Evolutionary conservation across 345 rosid genomes (phyloP).

Genomic region (Citrus glauca): DNA sequence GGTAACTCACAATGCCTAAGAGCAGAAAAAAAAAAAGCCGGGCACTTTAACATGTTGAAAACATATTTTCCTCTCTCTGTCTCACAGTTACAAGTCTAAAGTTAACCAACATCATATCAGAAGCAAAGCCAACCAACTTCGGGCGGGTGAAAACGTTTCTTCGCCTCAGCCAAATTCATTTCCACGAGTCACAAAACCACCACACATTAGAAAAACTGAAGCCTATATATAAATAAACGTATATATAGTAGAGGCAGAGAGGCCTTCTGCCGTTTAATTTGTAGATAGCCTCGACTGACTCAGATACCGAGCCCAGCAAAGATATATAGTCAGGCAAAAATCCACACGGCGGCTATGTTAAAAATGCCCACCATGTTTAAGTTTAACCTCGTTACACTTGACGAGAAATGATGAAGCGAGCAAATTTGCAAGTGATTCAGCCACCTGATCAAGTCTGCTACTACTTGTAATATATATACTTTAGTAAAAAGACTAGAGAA

Average conservation of each 20-base stretch:
- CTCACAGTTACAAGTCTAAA: not conserved
- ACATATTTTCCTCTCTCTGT: not conserved
- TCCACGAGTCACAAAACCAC: not conserved
- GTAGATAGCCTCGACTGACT: too few relatives aligned
- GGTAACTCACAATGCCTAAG: too few relatives aligned
- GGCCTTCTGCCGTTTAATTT: too few relatives aligned
- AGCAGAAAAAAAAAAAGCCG: not conserved
- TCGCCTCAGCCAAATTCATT: conserved; percentile 22
- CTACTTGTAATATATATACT: too few relatives aligned
- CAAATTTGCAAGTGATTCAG: not conserved
- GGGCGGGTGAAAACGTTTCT: conserved; percentile 22
- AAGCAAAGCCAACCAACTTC: not conserved
- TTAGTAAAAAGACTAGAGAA: too few relatives aligned
- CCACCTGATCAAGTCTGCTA: not conserved
- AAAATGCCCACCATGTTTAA: not conserved
- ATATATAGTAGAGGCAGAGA: too few relatives aligned
- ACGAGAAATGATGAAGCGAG: not conserved
- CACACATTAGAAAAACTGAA: not conserved
- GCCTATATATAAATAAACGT: not conserved
- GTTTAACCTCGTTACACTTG: not conserved
- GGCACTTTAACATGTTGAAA: too few relatives aligned
- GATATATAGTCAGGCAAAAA: not conserved
- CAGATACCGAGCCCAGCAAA: not conserved
- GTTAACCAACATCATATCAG: not conserved
- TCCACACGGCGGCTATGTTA: not conserved